Conservation (phyloP, 1,284 basidiomycete species). For the Moniliella sp. region DNA sequence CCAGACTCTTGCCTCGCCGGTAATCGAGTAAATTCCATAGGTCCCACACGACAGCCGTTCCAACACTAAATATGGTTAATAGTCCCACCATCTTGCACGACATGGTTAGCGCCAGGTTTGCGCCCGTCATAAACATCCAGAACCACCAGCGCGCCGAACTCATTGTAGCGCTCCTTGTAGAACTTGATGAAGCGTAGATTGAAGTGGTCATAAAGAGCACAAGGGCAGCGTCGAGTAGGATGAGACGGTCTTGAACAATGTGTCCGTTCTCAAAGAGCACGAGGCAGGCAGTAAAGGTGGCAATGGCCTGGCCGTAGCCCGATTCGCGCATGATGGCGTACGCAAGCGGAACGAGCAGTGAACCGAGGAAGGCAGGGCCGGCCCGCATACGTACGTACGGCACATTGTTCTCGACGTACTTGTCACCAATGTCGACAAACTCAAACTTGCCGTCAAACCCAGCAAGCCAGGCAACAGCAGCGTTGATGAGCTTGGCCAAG, state of each 20-base stretch:
- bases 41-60: constrained; percentile 72
- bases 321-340: constrained; percentile 94
- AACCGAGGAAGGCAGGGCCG: constrained; percentile 70
- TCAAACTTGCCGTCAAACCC: constrained; percentile 83
- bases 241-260: constrained; percentile 77
- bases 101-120: constrained; percentile 81
- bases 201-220: constrained; percentile 76
- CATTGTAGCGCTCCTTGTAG: constrained; percentile 72
- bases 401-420: constrained; percentile 62
- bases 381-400: constrained; percentile 84
- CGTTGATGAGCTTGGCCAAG: constrained; percentile 32
- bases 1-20: constrained; percentile 45
- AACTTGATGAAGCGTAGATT: constrained; percentile 81
- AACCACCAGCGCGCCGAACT: constrained; percentile 52
- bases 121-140: constrained; percentile 74
- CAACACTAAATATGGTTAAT: constrained; percentile 70
- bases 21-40: constrained; percentile 84
- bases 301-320: constrained; percentile 71
- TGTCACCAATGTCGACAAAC: constrained; percentile 87
- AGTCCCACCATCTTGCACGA: constrained; percentile 96
- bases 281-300: constrained; percentile 63
- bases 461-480: constrained; percentile 74
- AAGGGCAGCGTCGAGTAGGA: constrained; percentile 77
- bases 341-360: constrained; percentile 67
- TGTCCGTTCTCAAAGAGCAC: constrained; percentile 88